Percentiles rank a stretch among this genome's conserved stretches.
These are phyloP conservation scores for Rhodotorula paludigena DNA, from an alignment of 768 basidiomycete genomes.

Conservation along the genomic window DNA sequence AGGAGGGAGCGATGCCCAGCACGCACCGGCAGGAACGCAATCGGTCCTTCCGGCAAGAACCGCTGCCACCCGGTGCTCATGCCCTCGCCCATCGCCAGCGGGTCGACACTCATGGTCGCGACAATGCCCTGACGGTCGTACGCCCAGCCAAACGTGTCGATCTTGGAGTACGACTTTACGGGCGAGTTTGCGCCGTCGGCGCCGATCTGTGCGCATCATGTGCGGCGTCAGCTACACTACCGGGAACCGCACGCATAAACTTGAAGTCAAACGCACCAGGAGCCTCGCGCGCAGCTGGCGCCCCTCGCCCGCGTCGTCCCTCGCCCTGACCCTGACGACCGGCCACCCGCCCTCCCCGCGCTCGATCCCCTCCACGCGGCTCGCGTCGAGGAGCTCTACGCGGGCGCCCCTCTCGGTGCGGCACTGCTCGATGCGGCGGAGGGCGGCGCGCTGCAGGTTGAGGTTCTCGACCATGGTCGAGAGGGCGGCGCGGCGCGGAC, in stretches of 20 bases:
- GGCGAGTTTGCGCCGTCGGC: conserved; percentile 95
- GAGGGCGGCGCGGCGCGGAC: conserved; percentile 52
- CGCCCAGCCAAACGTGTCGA: conserved; percentile 82
- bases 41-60: conserved; percentile 89
- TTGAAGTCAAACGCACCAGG: conserved; percentile 21
- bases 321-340: conserved; percentile 66
- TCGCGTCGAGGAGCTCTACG: conserved; percentile 65
- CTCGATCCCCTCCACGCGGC: conserved; percentile 67
- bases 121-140: conserved; percentile 88
- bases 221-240: not conserved
- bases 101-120: conserved; percentile 71
- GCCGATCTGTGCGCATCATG: conserved; percentile 59
- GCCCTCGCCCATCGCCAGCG: conserved; percentile 49
- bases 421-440: conserved; percentile 49
- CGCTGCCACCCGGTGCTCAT: conserved; percentile 86
- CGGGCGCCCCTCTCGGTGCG: conserved; percentile 46
- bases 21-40: conserved; percentile 75
- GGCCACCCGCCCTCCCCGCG: conserved; percentile 70
- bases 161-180: conserved; percentile 77
- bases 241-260: no score
- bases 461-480: conserved; percentile 84
- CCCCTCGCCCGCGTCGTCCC: conserved; percentile 47
- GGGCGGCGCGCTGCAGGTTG: conserved; percentile 80
- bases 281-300: conserved; percentile 46
- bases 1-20: not conserved